phyloP scores from a whole-genome alignment of 2,329 filamentous ascomycete genomes.

The Periconia sp. region DNA sequence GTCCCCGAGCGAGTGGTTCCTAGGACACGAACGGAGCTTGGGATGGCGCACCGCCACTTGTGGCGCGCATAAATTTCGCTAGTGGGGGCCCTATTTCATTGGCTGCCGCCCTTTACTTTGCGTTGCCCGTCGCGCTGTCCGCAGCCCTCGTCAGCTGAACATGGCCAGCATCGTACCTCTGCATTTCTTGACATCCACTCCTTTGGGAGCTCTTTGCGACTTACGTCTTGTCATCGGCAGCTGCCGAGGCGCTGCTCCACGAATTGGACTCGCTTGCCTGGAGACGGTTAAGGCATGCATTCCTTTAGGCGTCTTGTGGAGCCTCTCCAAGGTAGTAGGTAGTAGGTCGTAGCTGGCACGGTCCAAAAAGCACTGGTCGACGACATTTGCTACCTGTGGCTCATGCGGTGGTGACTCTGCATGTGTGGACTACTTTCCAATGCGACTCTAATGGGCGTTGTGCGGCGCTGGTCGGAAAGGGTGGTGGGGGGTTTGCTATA shows the following conservation, averaged over 20 bases:
- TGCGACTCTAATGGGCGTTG: not conserved
- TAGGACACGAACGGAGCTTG: not conserved
- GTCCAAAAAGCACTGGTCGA: slow-evolving; percentile 2
- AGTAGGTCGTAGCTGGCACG: not conserved
- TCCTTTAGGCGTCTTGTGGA: not conserved
- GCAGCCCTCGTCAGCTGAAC: not conserved
- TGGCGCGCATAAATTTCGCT: not conserved
- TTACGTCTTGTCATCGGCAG: not conserved
- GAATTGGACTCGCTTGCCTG: not conserved
- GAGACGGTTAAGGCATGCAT: not conserved
- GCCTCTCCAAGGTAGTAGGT: not conserved
- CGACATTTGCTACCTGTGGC: not conserved
- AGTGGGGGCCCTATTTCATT: not conserved
- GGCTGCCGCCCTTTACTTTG: not conserved
- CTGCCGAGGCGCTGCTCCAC: not conserved
- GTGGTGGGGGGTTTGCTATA: not conserved
- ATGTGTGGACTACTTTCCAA: not conserved
- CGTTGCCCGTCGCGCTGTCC: not conserved
- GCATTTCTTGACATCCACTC: not conserved
- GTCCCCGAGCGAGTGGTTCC: not conserved
- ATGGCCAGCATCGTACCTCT: not conserved
- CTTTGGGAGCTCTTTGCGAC: not conserved
- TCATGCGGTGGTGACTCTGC: not conserved
- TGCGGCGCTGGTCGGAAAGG: not conserved
- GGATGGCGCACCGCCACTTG: not conserved